phyloP scores from a whole-genome alignment of 805 yeast genomes.

The Candida namnaoensis region DNA sequence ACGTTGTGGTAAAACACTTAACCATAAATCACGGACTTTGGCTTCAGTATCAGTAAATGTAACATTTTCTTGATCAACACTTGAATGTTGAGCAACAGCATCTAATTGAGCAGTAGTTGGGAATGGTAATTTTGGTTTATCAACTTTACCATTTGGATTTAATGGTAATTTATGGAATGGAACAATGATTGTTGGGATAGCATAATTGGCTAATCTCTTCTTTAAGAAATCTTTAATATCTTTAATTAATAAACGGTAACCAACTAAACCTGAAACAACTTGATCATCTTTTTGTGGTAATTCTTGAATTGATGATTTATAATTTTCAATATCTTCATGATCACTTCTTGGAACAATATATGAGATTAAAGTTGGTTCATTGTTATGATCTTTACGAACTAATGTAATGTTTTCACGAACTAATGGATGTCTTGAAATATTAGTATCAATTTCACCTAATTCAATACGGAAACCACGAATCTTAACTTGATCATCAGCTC shows the following conservation, averaged over 20 bases:
- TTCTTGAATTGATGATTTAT: conserved; percentile 32
- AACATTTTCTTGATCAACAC: conserved; percentile 33
- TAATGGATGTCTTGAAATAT: conserved; percentile 84
- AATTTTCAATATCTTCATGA: conserved; percentile 34
- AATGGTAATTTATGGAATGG: conserved; percentile 82
- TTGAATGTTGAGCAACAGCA: conserved; percentile 51
- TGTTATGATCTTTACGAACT: conserved; percentile 85
- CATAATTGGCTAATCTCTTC: conserved; percentile 85
- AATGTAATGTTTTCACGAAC: conserved; percentile 91
- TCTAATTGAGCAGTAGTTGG: conserved; percentile 85
- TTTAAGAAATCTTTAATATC: conserved; percentile 77
- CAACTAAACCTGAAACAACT: conserved; percentile 70
- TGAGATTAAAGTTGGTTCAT: conserved; percentile 86
- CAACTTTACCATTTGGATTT: conserved; percentile 97
- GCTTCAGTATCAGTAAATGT: conserved; percentile 59
- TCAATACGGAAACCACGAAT: conserved; percentile 98
- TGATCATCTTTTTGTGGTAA: conserved; percentile 42
- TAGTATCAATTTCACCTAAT: conserved; percentile 96
- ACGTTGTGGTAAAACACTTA: conserved; percentile 71
- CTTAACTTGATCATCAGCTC: conserved; percentile 98
- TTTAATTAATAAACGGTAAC: conserved; percentile 67
- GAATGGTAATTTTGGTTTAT: conserved; percentile 93
- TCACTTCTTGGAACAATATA: conserved; percentile 80
- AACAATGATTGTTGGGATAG: conserved; percentile 86
- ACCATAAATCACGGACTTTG: conserved; percentile 76